Conservation (phyloP, 371 early-diverging fungal species). For the Mortierella sp. region DNA sequence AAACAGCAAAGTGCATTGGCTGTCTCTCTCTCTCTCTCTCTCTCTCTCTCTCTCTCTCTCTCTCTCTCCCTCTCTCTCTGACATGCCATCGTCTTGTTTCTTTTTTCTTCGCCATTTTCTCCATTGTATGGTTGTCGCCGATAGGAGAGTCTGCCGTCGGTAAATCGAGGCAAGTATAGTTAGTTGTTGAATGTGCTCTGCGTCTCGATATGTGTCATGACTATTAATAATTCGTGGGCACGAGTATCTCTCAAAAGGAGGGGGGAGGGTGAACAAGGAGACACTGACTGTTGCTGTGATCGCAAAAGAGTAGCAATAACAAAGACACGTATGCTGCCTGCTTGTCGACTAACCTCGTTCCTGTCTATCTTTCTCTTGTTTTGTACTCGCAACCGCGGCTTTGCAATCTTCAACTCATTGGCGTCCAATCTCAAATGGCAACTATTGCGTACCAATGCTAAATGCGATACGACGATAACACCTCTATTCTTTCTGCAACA, state of each 20-base stretch:
- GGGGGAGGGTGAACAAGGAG: background rate
- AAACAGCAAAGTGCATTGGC: background rate
- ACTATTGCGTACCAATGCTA: background rate
- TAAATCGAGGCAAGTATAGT: constrained; percentile 80
- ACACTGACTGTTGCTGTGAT: background rate
- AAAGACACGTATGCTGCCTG: background rate
- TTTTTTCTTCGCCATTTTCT: background rate
- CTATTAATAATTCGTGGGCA: background rate
- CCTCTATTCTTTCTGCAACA: background rate
- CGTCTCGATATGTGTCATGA: background rate
- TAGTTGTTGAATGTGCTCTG: background rate
- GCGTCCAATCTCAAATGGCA: background rate
- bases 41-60: background rate
- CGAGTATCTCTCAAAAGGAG: background rate
- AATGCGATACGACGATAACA: background rate
- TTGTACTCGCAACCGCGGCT: background rate
- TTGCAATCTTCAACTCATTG: too few species aligned
- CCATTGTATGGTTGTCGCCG: background rate
- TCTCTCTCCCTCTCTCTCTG: background rate
- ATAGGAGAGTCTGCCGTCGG: constrained; percentile 92
- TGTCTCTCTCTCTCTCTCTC: too few species aligned
- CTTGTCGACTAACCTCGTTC: background rate
- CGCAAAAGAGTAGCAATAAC: background rate
- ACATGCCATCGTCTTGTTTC: background rate
- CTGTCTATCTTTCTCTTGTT: background rate